Evolutionary conservation across 805 yeast species (phyloP).

Genomic region (Metschnikowia noctiluminum): DNA sequence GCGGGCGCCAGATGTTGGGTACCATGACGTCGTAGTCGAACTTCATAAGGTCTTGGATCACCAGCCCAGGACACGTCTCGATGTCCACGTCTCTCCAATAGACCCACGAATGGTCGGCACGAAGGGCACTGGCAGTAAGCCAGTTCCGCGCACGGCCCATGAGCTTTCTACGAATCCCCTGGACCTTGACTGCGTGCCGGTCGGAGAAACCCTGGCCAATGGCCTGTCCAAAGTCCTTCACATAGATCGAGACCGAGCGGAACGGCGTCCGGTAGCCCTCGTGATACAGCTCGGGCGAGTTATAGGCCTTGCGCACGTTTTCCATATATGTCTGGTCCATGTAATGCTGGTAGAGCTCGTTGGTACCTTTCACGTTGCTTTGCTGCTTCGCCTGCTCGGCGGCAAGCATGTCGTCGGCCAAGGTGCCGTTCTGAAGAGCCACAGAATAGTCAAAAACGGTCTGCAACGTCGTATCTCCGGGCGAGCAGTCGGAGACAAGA

Average conservation of each 20-base stretch:
- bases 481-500: slow-evolving; percentile 81
- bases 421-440: slow-evolving; percentile 68
- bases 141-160: slow-evolving; percentile 97
- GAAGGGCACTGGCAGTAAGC: slow-evolving; percentile 80
- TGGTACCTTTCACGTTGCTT: slow-evolving; percentile 47
- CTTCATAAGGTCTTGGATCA: slow-evolving; percentile 87
- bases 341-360: slow-evolving; percentile 62
- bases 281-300: slow-evolving; percentile 57
- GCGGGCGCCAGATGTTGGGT: slow-evolving; percentile 95
- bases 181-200: slow-evolving; percentile 93
- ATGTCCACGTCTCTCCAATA: slow-evolving; percentile 98
- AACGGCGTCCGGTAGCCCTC: slow-evolving; percentile 70
- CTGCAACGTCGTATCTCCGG: slow-evolving; percentile 62
- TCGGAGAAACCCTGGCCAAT: slow-evolving; percentile 92
- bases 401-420: slow-evolving; percentile 45
- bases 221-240: slow-evolving; percentile 89
- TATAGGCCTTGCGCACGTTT: slow-evolving; percentile 54
- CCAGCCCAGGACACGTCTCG: slow-evolving; percentile 79
- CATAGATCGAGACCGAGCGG: slow-evolving; percentile 86
- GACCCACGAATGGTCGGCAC: slow-evolving; percentile 92
- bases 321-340: slow-evolving; percentile 64
- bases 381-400: slow-evolving; percentile 35
- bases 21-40: slow-evolving; percentile 90
- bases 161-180: slow-evolving; percentile 88
- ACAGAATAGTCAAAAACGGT: slow-evolving; percentile 61